Conservation (phyloP, 179 eudicot species). For the Spergularia azorica region DNA sequence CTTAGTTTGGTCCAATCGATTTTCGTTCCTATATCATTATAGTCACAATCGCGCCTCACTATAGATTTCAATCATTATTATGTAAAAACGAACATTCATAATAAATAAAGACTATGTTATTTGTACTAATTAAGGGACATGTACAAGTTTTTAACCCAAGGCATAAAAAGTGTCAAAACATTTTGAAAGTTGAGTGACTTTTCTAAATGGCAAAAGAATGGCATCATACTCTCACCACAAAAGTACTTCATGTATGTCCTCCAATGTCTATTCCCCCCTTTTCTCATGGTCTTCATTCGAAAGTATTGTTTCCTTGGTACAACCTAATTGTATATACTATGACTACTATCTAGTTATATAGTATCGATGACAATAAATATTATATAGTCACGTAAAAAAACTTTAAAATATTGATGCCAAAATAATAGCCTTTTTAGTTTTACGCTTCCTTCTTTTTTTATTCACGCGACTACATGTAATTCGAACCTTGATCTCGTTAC, state of each 20-base stretch:
- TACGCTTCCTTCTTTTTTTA: no score
- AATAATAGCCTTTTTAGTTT: no score
- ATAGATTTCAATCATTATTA: not conserved
- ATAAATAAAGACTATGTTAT: not conserved
- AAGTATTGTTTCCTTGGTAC: not conserved
- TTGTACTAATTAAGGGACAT: not conserved
- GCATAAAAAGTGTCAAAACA: not conserved
- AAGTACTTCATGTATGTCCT: not conserved
- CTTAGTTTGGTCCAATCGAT: no score
- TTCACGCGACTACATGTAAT: no score
- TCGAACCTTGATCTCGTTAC: no score
- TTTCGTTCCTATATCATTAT: not conserved
- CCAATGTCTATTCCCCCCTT: not conserved
- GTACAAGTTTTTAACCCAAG: not conserved
- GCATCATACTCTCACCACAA: not conserved
- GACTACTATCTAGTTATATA: no score
- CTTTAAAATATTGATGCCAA: no score
- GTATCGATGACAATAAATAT: not conserved
- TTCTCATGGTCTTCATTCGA: not conserved
- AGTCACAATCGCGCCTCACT: not conserved
- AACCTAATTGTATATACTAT: not conserved
- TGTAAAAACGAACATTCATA: not conserved
- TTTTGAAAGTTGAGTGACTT: conserved; percentile 1
- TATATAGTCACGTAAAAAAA: no score
- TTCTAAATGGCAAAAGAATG: not conserved